Evolutionary conservation across 164 flowering plant genomes (phyloP), one percentile per base, ranked within the genome.

Genomic region (Nymphaea thermarum): DNA sequence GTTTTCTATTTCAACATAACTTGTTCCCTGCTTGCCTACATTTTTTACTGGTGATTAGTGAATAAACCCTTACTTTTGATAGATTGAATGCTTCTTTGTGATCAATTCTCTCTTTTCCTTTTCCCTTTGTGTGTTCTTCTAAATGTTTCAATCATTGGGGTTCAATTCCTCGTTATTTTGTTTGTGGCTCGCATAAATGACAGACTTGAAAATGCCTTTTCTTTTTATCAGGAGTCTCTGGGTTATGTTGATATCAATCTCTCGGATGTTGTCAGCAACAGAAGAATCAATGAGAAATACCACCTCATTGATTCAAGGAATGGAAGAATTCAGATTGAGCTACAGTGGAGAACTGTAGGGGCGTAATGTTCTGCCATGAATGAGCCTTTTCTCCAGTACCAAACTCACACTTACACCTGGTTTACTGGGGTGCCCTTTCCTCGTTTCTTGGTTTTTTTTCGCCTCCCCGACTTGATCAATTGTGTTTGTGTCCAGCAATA

Each of bases 301-400:
- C 89, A 89, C 74, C 94, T 93, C 18, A 93, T 93, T 18, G 97
- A 93, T 70, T 93, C 98, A 0, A 91, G 85, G 86, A 89, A 90
- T 36, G 98, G 98, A 10, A 71, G 74, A 73, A 68, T 93, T 65
- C 98, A 90, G 63, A 80, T 93, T 36, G 98, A 93, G 81, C 70
- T 93, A 80, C 96, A 87, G 62, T 93, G 98, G 98, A 84, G 98
- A 80, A 79, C 92, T 73, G 84, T 3, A 71, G 80, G 16, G 74
- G 55, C 55, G 11, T 47, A 62, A 47, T 6, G 7, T 47, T 47
- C 55, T 6, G 55, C 12, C 55, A 45, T 7, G 55, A 12, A 2
- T 47, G 55, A 47, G 12, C 12, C 55, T 47, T 47, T 45, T 45
- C 10, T 45, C 10, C 10, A 5, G 10, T 45, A 45, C 53, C 53